phyloP scores from a whole-genome alignment of 1,139 yeast species.

The Protomyces macrosporus region DNA sequence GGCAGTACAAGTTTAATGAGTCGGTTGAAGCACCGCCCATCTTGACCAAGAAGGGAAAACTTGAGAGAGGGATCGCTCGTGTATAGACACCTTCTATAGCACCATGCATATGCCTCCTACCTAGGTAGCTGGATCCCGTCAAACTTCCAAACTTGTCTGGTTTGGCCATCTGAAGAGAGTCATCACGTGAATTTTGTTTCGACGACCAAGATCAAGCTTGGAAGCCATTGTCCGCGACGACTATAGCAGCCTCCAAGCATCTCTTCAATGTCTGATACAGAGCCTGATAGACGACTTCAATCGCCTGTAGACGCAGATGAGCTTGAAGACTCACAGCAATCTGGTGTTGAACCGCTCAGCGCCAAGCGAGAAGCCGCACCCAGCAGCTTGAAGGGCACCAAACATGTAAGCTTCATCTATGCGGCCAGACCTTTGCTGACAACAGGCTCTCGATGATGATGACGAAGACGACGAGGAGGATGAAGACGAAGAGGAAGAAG shows the following conservation, averaged over 20 bases:
- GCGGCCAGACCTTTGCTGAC: background rate
- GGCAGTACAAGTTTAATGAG: slow-evolving; percentile 23
- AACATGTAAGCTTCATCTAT: background rate
- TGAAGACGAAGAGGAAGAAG: slow-evolving; percentile 37
- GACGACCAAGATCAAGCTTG: no score
- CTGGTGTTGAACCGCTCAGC: background rate
- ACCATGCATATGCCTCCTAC: no score
- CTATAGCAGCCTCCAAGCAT: no score
- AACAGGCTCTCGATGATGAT: slow-evolving; percentile 25
- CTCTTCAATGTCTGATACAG: no score
- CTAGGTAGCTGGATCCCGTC: no score
- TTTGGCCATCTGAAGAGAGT: no score
- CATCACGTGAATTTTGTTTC: no score
- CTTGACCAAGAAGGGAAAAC: slow-evolving; percentile 11
- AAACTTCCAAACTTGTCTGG: no score
- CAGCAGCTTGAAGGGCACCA: background rate
- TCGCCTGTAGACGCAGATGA: background rate
- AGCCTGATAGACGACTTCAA: no score
- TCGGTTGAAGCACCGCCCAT: slow-evolving; percentile 21
- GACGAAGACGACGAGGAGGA: slow-evolving; percentile 34
- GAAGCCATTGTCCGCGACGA: no score
- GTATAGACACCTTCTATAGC: background rate
- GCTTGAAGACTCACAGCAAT: background rate
- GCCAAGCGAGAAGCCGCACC: background rate
- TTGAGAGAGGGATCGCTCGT: background rate